Evolutionary conservation across 73 alveolate genomes (phyloP).

Genomic region (Paramecium tetraurelia): DNA sequence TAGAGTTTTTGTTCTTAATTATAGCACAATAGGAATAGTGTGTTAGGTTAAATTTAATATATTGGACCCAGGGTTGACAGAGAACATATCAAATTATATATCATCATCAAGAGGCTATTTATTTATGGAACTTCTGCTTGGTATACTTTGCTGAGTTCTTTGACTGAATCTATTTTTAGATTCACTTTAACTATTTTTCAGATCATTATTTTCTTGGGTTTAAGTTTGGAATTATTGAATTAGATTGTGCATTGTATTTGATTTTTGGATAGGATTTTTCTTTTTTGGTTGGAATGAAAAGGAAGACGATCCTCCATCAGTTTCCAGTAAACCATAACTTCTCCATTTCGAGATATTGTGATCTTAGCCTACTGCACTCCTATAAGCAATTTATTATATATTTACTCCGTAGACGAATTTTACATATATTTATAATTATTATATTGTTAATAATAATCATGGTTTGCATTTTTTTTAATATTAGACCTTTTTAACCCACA

Average conservation of each 20-base stretch:
- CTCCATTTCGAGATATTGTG: conserved; percentile 13
- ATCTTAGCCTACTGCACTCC: not conserved
- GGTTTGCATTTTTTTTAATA: not conserved
- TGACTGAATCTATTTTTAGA: not conserved
- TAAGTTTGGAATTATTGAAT: not conserved
- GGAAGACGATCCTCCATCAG: conserved; percentile 30
- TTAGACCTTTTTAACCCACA: not conserved
- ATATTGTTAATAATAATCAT: not conserved
- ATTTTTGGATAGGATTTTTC: not conserved
- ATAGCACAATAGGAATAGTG: not conserved
- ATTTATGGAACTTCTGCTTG: conserved; percentile 14
- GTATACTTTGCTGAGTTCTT: not conserved
- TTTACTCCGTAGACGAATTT: not conserved
- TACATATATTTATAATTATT: not conserved
- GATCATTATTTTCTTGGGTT: not conserved
- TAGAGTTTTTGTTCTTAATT: not conserved
- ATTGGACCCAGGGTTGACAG: not conserved
- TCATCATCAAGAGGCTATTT: conserved; percentile 7
- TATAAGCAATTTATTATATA: not conserved
- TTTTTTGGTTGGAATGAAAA: not conserved
- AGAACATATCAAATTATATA: not conserved
- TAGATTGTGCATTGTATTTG: not conserved
- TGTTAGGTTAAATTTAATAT: not conserved
- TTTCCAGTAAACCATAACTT: not conserved
- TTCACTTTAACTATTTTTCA: not conserved